phyloP scores from a whole-genome alignment of 495 filamentous ascomycete genomes.

The Lindgomyces ingoldianus region DNA sequence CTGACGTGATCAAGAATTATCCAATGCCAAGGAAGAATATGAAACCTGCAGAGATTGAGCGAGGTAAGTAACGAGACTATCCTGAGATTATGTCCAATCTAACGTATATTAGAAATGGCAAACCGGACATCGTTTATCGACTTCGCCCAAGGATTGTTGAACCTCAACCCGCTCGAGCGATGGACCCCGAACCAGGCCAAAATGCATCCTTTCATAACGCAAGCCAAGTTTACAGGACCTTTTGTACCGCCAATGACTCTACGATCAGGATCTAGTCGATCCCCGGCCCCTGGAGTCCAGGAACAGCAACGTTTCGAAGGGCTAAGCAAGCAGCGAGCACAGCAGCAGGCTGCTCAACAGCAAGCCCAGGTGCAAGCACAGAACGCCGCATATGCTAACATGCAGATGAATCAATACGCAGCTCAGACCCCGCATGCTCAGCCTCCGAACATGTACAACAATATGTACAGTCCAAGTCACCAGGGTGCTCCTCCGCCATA shows the following conservation, averaged over 20 bases:
- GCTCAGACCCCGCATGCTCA: constrained; percentile 52
- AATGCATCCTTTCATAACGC: constrained; percentile 97
- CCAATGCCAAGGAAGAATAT: constrained; percentile 99
- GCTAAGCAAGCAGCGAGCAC: constrained; percentile 81
- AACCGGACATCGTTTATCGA: constrained; percentile 99
- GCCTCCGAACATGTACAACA: constrained; percentile 62
- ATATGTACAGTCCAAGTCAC: constrained; percentile 73
- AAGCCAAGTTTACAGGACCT: constrained; percentile 92
- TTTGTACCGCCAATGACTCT: constrained; percentile 98
- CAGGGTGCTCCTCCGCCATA: constrained; percentile 85
- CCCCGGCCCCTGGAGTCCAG: constrained; percentile 93
- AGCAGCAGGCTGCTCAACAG: constrained; percentile 55
- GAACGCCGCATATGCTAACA: constrained; percentile 56
- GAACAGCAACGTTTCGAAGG: constrained; percentile 95
- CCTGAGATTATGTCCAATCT: constrained; percentile 24
- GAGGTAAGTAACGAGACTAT: constrained; percentile 64
- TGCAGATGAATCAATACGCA: constrained; percentile 62
- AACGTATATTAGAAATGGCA: constrained; percentile 74
- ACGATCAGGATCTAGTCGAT: constrained; percentile 78
- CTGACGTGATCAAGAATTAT: constrained; percentile 96
- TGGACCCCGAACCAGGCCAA: constrained; percentile 99
- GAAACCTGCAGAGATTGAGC: constrained; percentile 94
- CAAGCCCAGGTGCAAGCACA: constrained; percentile 47
- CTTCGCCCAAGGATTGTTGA: constrained; percentile 92
- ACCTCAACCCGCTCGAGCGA: constrained; percentile 92